Evolutionary conservation across 2,329 filamentous ascomycete genomes (phyloP).

Genomic region (Fusarium piperis): DNA sequence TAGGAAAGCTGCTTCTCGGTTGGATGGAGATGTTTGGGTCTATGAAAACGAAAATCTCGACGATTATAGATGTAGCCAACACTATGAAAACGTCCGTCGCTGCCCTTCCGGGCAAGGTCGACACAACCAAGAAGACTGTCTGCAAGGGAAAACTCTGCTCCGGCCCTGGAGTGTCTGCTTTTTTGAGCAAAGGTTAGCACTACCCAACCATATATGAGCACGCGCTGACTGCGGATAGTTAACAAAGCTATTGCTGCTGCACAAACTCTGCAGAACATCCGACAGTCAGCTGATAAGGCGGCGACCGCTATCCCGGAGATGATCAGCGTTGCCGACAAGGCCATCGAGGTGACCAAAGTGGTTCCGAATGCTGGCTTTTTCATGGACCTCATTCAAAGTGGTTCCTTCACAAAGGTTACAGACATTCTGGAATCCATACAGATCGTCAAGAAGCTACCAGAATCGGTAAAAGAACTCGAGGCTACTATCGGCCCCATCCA

Average conservation of each 20-base stretch:
- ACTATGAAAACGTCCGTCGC: not conserved
- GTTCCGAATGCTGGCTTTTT: constrained; percentile 1
- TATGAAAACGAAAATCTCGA: not conserved
- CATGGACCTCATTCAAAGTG: not conserved
- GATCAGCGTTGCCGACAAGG: not conserved
- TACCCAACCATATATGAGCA: too few relatives aligned
- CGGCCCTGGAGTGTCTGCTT: not conserved
- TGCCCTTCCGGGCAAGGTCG: not conserved
- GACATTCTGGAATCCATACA: constrained; percentile 1
- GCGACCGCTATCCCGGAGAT: not conserved
- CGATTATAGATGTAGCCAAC: not conserved
- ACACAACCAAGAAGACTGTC: not conserved
- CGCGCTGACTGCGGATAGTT: not conserved
- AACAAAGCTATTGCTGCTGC: not conserved
- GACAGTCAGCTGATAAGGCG: not conserved
- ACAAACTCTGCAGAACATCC: not conserved
- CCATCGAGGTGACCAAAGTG: not conserved
- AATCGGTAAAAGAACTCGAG: not conserved
- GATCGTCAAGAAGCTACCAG: not conserved
- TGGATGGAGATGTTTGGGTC: not conserved
- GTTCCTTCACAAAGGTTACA: not conserved
- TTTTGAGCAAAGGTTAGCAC: not conserved
- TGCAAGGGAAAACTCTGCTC: not conserved
- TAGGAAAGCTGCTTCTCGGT: not conserved
- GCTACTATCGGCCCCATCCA: not conserved